These are phyloP conservation scores for Noccaea caerulescens DNA, from an alignment of 345 rosid species.

Conservation along the genomic window DNA sequence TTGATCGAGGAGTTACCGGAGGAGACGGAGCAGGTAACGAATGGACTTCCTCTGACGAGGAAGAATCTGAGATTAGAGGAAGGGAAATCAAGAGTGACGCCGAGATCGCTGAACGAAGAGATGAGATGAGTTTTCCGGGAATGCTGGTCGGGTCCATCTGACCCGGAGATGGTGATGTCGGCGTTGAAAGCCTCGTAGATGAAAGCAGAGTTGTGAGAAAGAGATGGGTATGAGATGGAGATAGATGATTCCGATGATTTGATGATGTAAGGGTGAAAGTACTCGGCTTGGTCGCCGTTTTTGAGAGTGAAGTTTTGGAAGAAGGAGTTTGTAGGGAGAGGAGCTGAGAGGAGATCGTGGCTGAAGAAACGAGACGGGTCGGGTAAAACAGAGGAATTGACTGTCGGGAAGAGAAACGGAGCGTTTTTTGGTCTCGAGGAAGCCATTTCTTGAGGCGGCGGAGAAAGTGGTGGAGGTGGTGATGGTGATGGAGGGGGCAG, in stretches of 20 bases:
- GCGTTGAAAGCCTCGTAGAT: constrained; percentile 62
- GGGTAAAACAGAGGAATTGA: constrained; percentile 70
- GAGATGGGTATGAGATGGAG: constrained; percentile 77
- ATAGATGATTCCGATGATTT: constrained; percentile 67
- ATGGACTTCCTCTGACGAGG: constrained; percentile 88
- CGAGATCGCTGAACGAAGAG: constrained; percentile 72
- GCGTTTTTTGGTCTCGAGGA: constrained; percentile 25
- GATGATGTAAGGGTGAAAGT: constrained; percentile 89
- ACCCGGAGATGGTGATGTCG: constrained; percentile 70
- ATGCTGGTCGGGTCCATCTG: constrained; percentile 44
- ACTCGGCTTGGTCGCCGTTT: constrained; percentile 81
- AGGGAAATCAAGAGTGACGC: constrained; percentile 82
- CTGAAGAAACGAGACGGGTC: constrained; percentile 83
- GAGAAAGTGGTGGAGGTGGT: constrained; percentile 37
- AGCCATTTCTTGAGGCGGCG: constrained; percentile 38
- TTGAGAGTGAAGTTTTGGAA: constrained; percentile 92
- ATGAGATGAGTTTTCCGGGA: constrained; percentile 55
- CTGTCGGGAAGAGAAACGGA: constrained; percentile 71
- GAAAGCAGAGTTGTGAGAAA: constrained; percentile 63
- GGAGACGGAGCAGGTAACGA: constrained; percentile 65
- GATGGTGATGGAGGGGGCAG: constrained; percentile 33
- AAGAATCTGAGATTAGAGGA: constrained; percentile 69
- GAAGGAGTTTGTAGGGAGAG: constrained; percentile 88
- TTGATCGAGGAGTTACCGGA: constrained; percentile 49
- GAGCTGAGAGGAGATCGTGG: constrained; percentile 65